Percentiles rank a stretch among this genome's conserved stretches.
Conservation (phyloP, 805 yeast genomes). For the Schwanniomyces pseudopolymorphus region DNA sequence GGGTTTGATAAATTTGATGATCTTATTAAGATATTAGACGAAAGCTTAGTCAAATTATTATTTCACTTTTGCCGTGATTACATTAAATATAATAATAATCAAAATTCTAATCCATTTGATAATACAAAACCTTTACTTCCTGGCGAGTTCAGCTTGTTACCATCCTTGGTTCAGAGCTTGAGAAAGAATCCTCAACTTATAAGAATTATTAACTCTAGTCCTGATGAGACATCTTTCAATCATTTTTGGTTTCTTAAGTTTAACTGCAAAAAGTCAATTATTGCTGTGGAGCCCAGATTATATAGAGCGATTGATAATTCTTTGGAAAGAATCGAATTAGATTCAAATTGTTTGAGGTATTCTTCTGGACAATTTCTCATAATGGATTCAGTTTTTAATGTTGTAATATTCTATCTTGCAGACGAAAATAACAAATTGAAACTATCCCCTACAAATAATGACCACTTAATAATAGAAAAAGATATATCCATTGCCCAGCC, state of each 20-base stretch:
- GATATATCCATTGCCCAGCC: conserved; percentile 11
- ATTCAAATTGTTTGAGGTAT: conserved; percentile 13
- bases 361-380: conserved; percentile 18
- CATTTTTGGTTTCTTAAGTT: conserved; percentile 30
- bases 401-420: conserved; percentile 21
- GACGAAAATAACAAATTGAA: conserved; percentile 11
- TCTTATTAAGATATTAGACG: conserved; percentile 23
- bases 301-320: conserved; percentile 10
- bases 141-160: conserved; percentile 26
- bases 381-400: conserved; percentile 28
- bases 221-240: conserved; percentile 46
- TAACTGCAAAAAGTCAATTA: conserved; percentile 15
- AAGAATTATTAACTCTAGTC: conserved; percentile 40
- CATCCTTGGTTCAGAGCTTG: conserved; percentile 32
- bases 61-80: conserved; percentile 28
- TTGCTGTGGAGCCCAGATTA: conserved; percentile 31
- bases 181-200: conserved; percentile 36
- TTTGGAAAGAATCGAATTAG: conserved; percentile 13
- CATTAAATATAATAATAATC: conserved; percentile 3
- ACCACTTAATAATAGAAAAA: conserved; percentile 11
- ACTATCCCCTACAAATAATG: conserved; percentile 30
- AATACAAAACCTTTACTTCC: conserved; percentile 19
- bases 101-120: conserved; percentile 22
- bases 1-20: conserved; percentile 29
- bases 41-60: conserved; percentile 23